Conservation (phyloP, 73 alveolate genomes). For the Tetrahymena thermophila region DNA sequence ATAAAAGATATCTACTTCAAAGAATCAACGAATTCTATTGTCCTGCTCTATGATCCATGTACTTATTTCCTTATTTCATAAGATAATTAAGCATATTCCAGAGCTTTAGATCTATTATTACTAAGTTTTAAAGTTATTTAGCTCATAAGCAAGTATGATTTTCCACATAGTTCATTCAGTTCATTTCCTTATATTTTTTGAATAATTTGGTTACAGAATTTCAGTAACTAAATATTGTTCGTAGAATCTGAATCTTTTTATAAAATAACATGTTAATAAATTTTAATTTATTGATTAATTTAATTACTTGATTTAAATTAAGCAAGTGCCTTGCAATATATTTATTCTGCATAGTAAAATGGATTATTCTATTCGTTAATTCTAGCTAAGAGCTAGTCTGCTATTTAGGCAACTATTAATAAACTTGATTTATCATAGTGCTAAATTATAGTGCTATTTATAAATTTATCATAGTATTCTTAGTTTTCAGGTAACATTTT, state of each 20-base stretch:
- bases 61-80: neutral
- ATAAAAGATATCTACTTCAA: neutral
- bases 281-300: neutral
- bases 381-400: neutral
- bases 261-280: neutral
- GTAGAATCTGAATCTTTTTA: neutral
- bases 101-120: neutral
- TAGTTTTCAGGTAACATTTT: neutral
- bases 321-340: neutral
- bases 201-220: neutral
- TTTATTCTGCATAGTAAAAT: neutral
- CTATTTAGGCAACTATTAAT: neutral
- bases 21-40: neutral
- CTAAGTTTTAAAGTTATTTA: neutral
- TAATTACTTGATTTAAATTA: neutral
- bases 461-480: neutral
- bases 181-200: neutral
- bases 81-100: neutral
- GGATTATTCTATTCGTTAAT: neutral
- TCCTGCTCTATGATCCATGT: neutral
- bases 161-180: neutral
- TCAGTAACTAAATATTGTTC: neutral
- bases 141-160: neutral
- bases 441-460: neutral
- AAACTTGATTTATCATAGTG: neutral